Evolutionary conservation across 768 basidiomycete species (phyloP), one percentile per base, ranked within the genome.

Genomic region (Hypsizygus marmoreus): DNA sequence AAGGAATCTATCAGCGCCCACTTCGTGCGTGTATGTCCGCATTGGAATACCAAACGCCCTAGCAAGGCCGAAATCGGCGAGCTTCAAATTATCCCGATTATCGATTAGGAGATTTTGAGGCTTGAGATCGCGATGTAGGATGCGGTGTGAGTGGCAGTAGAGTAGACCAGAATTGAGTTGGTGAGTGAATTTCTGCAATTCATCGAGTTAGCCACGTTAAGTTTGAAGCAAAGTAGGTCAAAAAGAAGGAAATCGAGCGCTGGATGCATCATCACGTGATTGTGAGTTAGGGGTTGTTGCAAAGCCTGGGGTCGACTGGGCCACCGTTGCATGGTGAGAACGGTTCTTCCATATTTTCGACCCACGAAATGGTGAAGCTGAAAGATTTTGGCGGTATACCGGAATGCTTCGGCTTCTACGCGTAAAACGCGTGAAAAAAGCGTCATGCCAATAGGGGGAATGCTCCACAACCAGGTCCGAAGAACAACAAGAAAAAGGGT

Each of bases 21-120:
- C 95, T 79, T 99, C 97, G 62, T 98, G 97, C 12, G 95, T 99
- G 65, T 98, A 99, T n/a, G 95, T 97, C 57, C 97, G 78, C 76
- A 99, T 85, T 31, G 97, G 97, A 57, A 99, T 97, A 47, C 97
- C 97, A 64, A 99, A 99, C 9, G 95, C 95, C 49, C 95, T 77
- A 2, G 95, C 95, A 33, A 98, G 78, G 31, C 95, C 95, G 60
- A 98, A 97, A 70, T 97, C 95, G 11, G 92, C 95, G 19, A 98
- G 80, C 69, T 98, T 98, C 43, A 98, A 79, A 63, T 97, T 95
- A 53, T 91, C 84, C 41, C 82, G 71, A 53, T 82, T 85, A 72
- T 94, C 86, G 63, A 98, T 97, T 48, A 98, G 78, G 45, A 97
- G 71, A 67, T 98, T 97, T 70, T 97, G 95, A 1, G 93, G 93